A percentile compares a stretch with the other conserved stretches of the same genome.
Evolutionary conservation across 2,329 filamentous ascomycete genomes (phyloP).

Genomic region (Simplicillium aogashimaense): DNA sequence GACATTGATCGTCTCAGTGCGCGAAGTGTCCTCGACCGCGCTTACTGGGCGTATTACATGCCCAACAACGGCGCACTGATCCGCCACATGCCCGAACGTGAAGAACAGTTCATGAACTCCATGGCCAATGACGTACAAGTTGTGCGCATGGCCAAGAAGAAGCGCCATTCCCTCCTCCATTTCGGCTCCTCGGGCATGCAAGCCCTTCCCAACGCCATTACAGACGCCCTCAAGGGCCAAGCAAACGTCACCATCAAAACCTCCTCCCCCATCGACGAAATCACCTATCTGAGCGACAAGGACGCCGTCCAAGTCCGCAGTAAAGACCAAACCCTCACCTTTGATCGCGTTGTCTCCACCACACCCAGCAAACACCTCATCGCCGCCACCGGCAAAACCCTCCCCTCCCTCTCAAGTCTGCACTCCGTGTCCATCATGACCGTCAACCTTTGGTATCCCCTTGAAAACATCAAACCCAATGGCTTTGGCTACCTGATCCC

Average conservation of each 20-base stretch:
- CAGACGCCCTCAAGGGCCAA: conserved; percentile 34
- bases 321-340: conserved; percentile 14
- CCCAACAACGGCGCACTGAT: conserved; percentile 18
- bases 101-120: conserved; percentile 17
- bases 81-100: conserved; percentile 22
- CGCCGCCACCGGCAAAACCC: conserved; percentile 20
- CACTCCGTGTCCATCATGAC: conserved; percentile 77
- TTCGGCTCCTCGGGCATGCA: conserved; percentile 49
- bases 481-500: conserved; percentile 94
- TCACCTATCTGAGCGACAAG: conserved; percentile 28
- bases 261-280: conserved; percentile 32
- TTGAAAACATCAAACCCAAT: conserved; percentile 49
- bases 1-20: conserved; percentile 75
- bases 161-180: conserved; percentile 21
- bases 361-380: conserved; percentile 39
- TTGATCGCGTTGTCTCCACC: conserved; percentile 57
- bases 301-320: conserved; percentile 25
- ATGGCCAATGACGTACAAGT: conserved; percentile 18
- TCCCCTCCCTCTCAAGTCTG: conserved; percentile 41
- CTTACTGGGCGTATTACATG: conserved; percentile 20
- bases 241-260: conserved; percentile 51
- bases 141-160: conserved; percentile 18
- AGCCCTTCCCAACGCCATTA: conserved; percentile 46
- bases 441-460: conserved; percentile 77
- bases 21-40: conserved; percentile 38